Conservation (phyloP, 495 filamentous ascomycete genomes). For the Cairneyella variabilis region DNA sequence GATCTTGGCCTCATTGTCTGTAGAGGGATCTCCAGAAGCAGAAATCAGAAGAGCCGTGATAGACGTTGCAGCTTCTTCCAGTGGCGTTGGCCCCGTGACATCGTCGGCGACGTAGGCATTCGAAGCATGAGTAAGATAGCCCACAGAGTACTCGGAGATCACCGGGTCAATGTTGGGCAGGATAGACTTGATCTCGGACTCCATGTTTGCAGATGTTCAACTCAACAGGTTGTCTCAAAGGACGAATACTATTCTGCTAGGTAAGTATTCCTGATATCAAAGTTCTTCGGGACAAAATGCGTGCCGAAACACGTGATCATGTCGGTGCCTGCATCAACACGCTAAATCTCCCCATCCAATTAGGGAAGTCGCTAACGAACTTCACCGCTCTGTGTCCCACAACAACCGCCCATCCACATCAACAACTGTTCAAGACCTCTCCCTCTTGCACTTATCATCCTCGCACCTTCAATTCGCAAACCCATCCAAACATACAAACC, state of each 20-base stretch:
- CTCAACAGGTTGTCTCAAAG: too few species aligned
- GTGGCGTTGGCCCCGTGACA: constrained; percentile 59
- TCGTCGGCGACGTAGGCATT: constrained; percentile 78
- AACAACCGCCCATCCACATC: constrained; percentile 19
- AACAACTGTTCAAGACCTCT: constrained; percentile 25
- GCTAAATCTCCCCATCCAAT: too few species aligned
- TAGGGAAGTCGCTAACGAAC: constrained; percentile 7
- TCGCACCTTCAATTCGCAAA: constrained; percentile 25
- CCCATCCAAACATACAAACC: constrained; percentile 24
- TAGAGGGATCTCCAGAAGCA: constrained; percentile 74
- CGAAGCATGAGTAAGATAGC: constrained; percentile 90
- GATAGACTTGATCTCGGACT: constrained; percentile 81
- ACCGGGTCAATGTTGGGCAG: constrained; percentile 88
- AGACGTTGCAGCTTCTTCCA: constrained; percentile 78
- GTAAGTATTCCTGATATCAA: too few species aligned
- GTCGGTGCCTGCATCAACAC: too few species aligned
- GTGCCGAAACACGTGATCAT: too few species aligned
- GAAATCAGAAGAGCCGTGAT: constrained; percentile 86
- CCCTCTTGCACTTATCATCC: constrained; percentile 28
- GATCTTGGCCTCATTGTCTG: constrained; percentile 70
- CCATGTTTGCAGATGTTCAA: constrained; percentile 53
- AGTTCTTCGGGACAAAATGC: too few species aligned
- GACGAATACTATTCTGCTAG: too few species aligned
- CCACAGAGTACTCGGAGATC: constrained; percentile 88
- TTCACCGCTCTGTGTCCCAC: constrained; percentile 13